Base-by-base conservation (phyloP, 805 yeast genomes). In the Candida glaebosa region DNA sequence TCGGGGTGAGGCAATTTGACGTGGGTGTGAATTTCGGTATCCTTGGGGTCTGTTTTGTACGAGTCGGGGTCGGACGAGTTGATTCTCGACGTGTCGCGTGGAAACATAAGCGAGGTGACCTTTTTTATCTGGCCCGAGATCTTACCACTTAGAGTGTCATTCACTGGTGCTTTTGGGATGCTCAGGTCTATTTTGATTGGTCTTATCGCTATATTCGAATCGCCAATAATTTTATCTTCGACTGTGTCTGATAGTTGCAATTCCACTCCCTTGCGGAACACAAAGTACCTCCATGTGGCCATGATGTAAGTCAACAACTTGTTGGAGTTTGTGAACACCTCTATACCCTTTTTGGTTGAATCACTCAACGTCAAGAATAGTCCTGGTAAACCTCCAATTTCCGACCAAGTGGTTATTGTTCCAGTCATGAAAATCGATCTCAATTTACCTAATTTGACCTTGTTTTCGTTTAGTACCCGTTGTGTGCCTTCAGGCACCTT, bases 381-480 rank as follows among this genome's bases (percentile, higher is more conserved):
- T 0, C 99, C 99, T 0, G 98, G 97, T 5, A 91, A 61, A 0
- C 99, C 99, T n/a, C 95, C 87, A 2, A 88, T 65, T n/a, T 82
- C 73, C 4, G 74, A 59, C 96, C 96, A 91, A 40, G 75, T 61
- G 16, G 57, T 47, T 8, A 86, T 46, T n/a, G 67, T 67, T 2
- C 99, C 99, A 0, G 96, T 81, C 3, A 93, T 54, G 53, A 87
- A 90, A 3, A 91, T 66, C 28, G 80, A 77, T 37, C 76, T 71
- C 24, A 87, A 60, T 46, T 77, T 82, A 2, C 82, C 71, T 10
- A 85, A 61, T 35, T 74, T 71, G 18, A 82, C 57, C 34, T 78
- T 77, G 47, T 76, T 71, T 48, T 84, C 88, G 44, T 78, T 76
- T 39, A 87, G 61, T 3, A 77, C 65, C 52, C 99, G 67, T 58